Evolutionary conservation across 495 filamentous ascomycete genomes (phyloP), one percentile per base, ranked within the genome.

Genomic region (Rhypophila decipiens): DNA sequence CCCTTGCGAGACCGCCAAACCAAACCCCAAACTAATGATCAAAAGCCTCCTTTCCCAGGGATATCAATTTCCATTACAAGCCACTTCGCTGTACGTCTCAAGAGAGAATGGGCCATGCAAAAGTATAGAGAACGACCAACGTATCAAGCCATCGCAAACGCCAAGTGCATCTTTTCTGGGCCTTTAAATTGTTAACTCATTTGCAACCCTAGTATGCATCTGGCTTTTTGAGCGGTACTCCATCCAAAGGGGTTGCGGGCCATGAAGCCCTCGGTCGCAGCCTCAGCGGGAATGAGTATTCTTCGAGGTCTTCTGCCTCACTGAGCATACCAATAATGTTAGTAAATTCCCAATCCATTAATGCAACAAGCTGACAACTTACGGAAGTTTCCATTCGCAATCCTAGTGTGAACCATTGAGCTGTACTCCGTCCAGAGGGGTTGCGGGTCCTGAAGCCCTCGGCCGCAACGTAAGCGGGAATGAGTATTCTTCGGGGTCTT

Each of bases 301-400:
- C 90, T 18, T 97, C 93, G 4, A 86, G 82, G 48, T 96, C 88
- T 68, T 98, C 93, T 67, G 96, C 91, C 63, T 95, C 90, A 69
- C 88, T 95, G 53, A 63, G 17, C 19, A 17, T 33, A 49, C 39
- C 24, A 39, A 18, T 36, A n/a, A n/a, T 50, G 39, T 55, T 49
- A 53, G 43, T 36, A 39, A 10, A 12, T 4, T 29, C 23, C 18
- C 4, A 27, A 29, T 21, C 2, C 17, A 27, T 20, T 33, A 24
- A 23, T 17, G 27, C 21, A n/a, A n/a, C 10, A 5, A n/a, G 38
- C 1, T 23, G 17, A n/a, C 8, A 20, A 85, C 90, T 85, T 79
- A 96, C 87, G 93, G 93, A 19, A 98, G 73, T 67, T 91, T 94
- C 93, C n/a, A n/a, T n/a, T n/a, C n/a, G n/a, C n/a, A n/a, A n/a